phyloP scores from a whole-genome alignment of 108 stramenopile species.

The Bacterosira constricta region DNA sequence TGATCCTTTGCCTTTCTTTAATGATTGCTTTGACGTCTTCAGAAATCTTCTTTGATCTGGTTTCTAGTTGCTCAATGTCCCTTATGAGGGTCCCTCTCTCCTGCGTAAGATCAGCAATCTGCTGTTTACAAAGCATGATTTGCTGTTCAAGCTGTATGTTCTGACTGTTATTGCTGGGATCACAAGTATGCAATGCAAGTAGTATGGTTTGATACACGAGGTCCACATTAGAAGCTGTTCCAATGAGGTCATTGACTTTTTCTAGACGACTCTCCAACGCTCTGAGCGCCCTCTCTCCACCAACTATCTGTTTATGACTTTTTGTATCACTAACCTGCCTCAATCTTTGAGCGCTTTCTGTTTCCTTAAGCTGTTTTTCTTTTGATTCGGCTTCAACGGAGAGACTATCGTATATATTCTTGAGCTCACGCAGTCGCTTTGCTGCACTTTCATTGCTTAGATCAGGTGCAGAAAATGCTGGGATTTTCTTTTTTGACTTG shows the following conservation, averaged over 20 bases:
- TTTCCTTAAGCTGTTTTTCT: constrained; percentile 7
- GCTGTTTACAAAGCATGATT: constrained; percentile 27
- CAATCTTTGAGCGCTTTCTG: not conserved
- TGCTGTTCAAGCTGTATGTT: constrained; percentile 48
- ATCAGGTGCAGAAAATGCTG: too few relatives aligned
- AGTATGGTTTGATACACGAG: constrained; percentile 22
- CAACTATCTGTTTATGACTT: not conserved
- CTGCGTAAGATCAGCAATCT: constrained; percentile 25
- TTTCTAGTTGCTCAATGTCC: not conserved
- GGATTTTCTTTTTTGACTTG: constrained; percentile 11
- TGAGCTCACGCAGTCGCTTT: constrained; percentile 13
- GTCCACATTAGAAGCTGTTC: constrained; percentile 13
- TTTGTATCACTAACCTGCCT: not conserved
- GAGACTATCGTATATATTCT: constrained; percentile 43
- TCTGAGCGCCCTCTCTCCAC: not conserved
- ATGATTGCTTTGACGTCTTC: not conserved
- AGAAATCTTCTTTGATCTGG: not conserved
- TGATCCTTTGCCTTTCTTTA: not conserved
- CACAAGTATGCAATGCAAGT: constrained; percentile 15
- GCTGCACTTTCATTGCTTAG: constrained; percentile 5
- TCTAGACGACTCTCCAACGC: constrained; percentile 9
- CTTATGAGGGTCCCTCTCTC: not conserved
- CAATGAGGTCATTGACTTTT: constrained; percentile 13
- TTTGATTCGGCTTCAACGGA: constrained; percentile 31
- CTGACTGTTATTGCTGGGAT: constrained; percentile 20